Percentiles rank a stretch among this genome's conserved stretches.
Conservation (phyloP, 2,329 filamentous ascomycete genomes). For the Verticillium zaregamsianum region DNA sequence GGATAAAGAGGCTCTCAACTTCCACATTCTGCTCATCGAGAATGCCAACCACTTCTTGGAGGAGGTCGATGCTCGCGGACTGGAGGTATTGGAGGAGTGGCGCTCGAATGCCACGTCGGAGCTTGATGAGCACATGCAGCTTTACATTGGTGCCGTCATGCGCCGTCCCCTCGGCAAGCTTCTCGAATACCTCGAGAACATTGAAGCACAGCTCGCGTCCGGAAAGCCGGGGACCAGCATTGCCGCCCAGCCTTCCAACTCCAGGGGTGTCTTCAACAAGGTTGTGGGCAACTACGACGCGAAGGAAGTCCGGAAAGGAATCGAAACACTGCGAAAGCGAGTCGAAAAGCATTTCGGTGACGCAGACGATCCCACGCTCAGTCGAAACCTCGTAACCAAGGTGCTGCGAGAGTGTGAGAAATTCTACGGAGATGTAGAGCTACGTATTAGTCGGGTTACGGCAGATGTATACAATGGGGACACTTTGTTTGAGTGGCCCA, state of each 20-base stretch:
- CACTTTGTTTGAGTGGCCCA: slow-evolving; percentile 62
- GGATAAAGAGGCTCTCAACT: slow-evolving; percentile 95
- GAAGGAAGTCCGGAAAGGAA: slow-evolving; percentile 84
- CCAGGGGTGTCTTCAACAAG: slow-evolving; percentile 80
- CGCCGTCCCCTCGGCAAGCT: slow-evolving; percentile 85
- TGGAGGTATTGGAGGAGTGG: slow-evolving; percentile 80
- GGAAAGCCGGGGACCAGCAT: slow-evolving; percentile 61
- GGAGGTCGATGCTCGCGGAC: slow-evolving; percentile 72
- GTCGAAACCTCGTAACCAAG: slow-evolving; percentile 51
- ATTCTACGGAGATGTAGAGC: slow-evolving; percentile 59
- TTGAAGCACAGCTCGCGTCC: slow-evolving; percentile 65
- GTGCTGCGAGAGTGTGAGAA: slow-evolving; percentile 58
- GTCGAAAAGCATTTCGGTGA: slow-evolving; percentile 98
- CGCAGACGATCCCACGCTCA: slow-evolving; percentile 68
- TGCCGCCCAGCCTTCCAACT: slow-evolving; percentile 77
- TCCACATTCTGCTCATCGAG: slow-evolving; percentile 94
- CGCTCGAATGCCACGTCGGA: slow-evolving; percentile 72
- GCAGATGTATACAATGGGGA: slow-evolving; percentile 63
- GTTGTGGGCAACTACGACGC: slow-evolving; percentile 74
- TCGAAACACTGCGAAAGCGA: slow-evolving; percentile 82
- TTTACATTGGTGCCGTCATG: slow-evolving; percentile 86
- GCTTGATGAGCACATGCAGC: slow-evolving; percentile 78
- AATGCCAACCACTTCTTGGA: slow-evolving; percentile 99
- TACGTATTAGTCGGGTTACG: slow-evolving; percentile 55
- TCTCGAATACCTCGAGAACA: slow-evolving; percentile 85